These are phyloP conservation scores for Puya raimondii DNA, from an alignment of 176 grass and related monocot genomes.

Conservation along the genomic window DNA sequence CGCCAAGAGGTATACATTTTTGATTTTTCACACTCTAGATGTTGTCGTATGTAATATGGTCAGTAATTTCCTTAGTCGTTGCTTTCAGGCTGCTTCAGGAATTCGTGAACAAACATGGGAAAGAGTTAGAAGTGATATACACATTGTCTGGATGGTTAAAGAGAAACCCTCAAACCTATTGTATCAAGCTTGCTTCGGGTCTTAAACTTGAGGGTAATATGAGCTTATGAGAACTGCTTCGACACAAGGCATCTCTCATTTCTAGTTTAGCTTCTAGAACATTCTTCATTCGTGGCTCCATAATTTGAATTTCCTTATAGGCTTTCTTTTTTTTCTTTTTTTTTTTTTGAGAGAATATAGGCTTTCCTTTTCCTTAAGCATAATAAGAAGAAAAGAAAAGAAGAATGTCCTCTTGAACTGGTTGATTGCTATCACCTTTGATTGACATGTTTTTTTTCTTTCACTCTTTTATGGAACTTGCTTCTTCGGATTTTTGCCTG, in stretches of 20 bases:
- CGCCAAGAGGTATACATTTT: constrained; percentile 63
- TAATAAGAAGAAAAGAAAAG: not conserved
- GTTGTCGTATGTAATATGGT: not conserved
- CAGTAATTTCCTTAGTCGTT: not conserved
- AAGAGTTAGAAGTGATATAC: constrained; percentile 68
- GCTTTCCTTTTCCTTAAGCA: constrained; percentile 4
- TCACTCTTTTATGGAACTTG: no score
- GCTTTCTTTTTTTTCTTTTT: constrained; percentile 9
- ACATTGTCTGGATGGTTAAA: constrained; percentile 86
- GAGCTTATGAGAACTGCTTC: not conserved
- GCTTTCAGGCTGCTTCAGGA: constrained; percentile 73
- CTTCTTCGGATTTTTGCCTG: no score
- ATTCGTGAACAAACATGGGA: constrained; percentile 48
- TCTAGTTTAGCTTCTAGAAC: not conserved
- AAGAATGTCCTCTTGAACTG: no score
- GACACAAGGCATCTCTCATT: not conserved
- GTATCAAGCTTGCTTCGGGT: constrained; percentile 74
- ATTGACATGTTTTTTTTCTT: no score
- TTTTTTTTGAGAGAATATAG: no score
- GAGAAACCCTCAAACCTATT: constrained; percentile 46
- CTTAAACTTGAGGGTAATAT: constrained; percentile 71
- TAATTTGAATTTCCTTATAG: constrained; percentile 7
- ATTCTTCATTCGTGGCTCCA: not conserved
- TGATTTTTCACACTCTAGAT: constrained; percentile 8
- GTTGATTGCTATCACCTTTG: no score